Percentiles rank a stretch among this genome's conserved stretches.
Evolutionary conservation across 2,329 filamentous ascomycete species (phyloP).

Genomic region (Colletotrichum eremochloae): DNA sequence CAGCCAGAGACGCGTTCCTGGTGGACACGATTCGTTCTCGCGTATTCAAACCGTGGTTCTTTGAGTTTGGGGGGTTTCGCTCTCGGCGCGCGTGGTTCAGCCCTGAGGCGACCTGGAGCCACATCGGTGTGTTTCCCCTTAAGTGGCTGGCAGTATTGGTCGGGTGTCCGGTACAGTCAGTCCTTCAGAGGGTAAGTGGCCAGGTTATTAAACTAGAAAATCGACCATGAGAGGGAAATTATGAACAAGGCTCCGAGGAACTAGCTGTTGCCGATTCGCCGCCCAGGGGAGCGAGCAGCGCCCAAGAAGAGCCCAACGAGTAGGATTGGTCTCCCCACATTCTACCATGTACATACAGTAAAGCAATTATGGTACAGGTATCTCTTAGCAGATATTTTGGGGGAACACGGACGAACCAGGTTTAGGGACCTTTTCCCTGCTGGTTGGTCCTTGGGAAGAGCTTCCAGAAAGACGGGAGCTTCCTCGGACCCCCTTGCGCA

Average conservation of each 20-base stretch:
- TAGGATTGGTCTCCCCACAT: constrained; percentile 24
- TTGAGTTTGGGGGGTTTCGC: neutral
- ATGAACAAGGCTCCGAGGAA: neutral
- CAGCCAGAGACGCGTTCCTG: neutral
- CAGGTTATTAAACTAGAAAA: neutral
- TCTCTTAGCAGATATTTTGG: too few relatives aligned
- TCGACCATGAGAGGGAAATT: constrained; percentile 4
- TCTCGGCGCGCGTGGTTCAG: neutral
- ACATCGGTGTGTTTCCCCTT: neutral
- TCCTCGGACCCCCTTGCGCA: neutral
- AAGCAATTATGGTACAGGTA: neutral
- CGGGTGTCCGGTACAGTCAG: neutral
- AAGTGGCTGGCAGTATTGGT: neutral
- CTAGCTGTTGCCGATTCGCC: neutral
- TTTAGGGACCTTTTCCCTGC: constrained; percentile 10
- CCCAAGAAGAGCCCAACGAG: neutral
- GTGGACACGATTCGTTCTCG: neutral
- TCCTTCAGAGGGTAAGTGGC: neutral
- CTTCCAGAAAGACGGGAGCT: constrained; percentile 31
- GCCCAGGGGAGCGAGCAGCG: neutral
- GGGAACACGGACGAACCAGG: constrained; percentile 15
- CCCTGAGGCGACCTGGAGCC: neutral
- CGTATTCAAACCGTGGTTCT: too few relatives aligned
- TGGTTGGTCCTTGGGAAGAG: neutral
- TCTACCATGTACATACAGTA: neutral